A percentile compares a stretch with the other conserved stretches of the same genome.
Evolutionary conservation across 768 basidiomycete species (phyloP).

Genomic region (Tephrocybe rancida): DNA sequence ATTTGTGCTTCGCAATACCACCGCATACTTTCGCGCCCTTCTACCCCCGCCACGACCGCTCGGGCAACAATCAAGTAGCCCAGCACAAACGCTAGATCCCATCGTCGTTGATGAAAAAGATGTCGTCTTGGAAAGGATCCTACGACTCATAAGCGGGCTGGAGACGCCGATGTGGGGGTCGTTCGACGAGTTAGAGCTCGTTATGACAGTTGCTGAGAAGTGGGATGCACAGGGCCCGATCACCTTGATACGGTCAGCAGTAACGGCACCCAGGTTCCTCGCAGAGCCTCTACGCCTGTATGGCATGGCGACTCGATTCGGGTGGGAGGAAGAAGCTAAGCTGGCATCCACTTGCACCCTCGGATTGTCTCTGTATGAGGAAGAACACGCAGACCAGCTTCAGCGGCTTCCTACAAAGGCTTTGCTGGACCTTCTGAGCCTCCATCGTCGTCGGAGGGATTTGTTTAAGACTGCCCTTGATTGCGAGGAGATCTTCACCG

Average conservation of each 20-base stretch:
- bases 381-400: conserved; percentile 31
- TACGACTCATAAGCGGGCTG: conserved; percentile 43
- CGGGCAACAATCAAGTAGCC: not conserved
- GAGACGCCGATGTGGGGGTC: conserved; percentile 41
- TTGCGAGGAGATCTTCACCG: conserved; percentile 35
- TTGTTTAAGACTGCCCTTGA: conserved; percentile 37
- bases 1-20: conserved; percentile 36
- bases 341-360: conserved; percentile 45
- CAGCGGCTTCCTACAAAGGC: conserved; percentile 32
- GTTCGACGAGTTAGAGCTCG: conserved; percentile 40
- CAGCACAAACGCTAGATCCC: conserved; percentile 1
- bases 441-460: conserved; percentile 43
- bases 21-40: conserved; percentile 48
- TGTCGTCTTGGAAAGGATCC: conserved; percentile 36
- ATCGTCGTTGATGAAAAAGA: conserved; percentile 36
- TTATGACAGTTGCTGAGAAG: conserved; percentile 42
- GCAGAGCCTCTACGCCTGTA: conserved; percentile 49
- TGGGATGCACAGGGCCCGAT: conserved; percentile 49
- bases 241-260: conserved; percentile 41
- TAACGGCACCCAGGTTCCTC: conserved; percentile 44
- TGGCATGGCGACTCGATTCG: conserved; percentile 43
- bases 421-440: conserved; percentile 38
- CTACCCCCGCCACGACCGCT: conserved; percentile 8
- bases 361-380: conserved; percentile 37
- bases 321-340: conserved; percentile 46